Evolutionary conservation across 148 eudicot genomes (phyloP).

Genomic region (Chenopodium suecicum): DNA sequence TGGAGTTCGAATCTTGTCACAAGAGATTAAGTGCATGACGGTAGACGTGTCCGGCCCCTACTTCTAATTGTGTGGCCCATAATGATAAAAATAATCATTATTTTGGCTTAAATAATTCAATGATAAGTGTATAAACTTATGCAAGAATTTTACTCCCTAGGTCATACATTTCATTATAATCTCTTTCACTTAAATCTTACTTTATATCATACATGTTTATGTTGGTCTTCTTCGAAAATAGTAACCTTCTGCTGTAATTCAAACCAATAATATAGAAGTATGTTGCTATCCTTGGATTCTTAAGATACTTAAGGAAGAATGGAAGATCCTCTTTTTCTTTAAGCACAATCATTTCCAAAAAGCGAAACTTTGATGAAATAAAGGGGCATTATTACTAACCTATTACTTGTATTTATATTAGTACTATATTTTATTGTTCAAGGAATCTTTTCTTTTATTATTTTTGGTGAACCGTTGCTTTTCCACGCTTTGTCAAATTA

Average conservation of each 20-base stretch:
- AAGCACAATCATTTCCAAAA: conserved; percentile 13
- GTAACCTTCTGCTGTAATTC: neutral
- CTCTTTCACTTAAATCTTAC: neutral
- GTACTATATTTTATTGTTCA: neutral
- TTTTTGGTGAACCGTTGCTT: neutral
- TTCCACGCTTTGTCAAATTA: neutral
- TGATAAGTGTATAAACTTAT: neutral
- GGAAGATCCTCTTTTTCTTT: conserved; percentile 8
- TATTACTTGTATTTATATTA: neutral
- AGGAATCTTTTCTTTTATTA: neutral
- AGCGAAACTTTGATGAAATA: conserved; percentile 2
- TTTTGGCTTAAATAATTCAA: too few species aligned
- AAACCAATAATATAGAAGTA: neutral
- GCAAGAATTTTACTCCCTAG: too few species aligned
- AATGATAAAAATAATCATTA: too few species aligned
- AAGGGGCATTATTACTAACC: conserved; percentile 7
- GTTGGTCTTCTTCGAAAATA: too few species aligned
- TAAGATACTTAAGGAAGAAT: neutral
- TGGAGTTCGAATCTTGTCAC: too few species aligned
- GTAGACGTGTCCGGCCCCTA: too few species aligned
- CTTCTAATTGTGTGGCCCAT: too few species aligned
- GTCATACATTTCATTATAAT: neutral
- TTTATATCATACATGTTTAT: neutral
- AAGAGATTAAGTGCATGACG: too few species aligned
- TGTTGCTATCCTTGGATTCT: conserved; percentile 12